Evolutionary conservation across 352 stramenopile genomes (phyloP), one percentile per base, ranked within the genome.

Genomic region (Aphanomyces astaci): DNA sequence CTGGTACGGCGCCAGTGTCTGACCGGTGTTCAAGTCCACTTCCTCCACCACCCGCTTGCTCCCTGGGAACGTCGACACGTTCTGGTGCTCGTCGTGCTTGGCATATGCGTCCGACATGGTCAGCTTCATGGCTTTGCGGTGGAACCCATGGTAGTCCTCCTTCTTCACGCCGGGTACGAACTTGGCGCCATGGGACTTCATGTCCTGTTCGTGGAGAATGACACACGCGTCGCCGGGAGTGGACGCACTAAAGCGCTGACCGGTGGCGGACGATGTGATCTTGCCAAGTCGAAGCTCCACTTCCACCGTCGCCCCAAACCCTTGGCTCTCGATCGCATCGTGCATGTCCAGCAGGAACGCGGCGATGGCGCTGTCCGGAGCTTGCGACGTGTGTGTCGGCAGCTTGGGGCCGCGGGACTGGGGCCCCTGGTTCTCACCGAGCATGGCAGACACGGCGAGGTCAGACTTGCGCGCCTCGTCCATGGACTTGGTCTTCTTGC

Each of bases 321-420:
- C 84, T 62, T 89, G 86, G 53, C 89, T 82, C 60, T 92, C 86
- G 63, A 94, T 92, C 39, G 73, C 63, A 19, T 73, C 80, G 28
- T 83, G 86, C 81, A 93, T 89, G 43, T 84, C 73, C 70, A 90
- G 83, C 45, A 94, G 75, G 56, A 94, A 94, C 64, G 86, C 75
- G 63, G 83, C 84, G 67, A 94, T 91, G 27, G 86, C 84, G 4
- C 76, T 75, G 71, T 94, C 86, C 17, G 86, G 84, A n/a, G 82
- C 78, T 30, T 72, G 67, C 22, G 79, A 86, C 27, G 76, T 79
- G 24, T 86, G 31, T 17, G 62, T 68, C 30, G 62, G 62, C 24
- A 68, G 24, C 28, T 68, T 59, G 46, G 62, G 62, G 15, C 62
- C 62, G 17, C 62, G 62, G 19, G 10, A 9, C 4, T 4, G 33